Evolutionary conservation across 352 stramenopile species (phyloP).

Genomic region (Phytophthora sp.): DNA sequence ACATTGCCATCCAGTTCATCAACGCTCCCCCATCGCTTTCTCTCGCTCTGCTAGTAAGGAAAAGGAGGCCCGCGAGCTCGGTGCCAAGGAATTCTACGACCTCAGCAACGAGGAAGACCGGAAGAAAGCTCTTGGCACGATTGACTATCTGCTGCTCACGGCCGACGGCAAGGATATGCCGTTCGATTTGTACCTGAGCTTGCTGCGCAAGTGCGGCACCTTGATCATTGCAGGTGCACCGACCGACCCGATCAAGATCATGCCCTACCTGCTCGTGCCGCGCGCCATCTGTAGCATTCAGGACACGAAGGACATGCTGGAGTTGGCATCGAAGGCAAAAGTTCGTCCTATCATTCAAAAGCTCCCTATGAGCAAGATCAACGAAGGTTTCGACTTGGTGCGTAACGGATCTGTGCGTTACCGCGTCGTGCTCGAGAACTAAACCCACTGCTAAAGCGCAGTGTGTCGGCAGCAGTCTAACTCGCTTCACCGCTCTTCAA

Average conservation of each 20-base stretch:
- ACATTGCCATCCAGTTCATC: constrained; percentile 63
- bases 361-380: no score
- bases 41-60: background rate
- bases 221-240: background rate
- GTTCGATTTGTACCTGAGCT: background rate
- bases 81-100: constrained; percentile 61
- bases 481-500: no score
- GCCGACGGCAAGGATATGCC: background rate
- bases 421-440: background rate
- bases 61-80: constrained; percentile 35
- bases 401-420: background rate
- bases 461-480: no score
- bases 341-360: background rate
- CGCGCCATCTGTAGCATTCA: background rate
- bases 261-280: background rate
- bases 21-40: constrained; percentile 48
- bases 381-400: no score
- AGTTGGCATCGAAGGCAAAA: background rate
- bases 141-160: background rate
- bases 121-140: constrained; percentile 1
- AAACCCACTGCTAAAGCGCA: no score
- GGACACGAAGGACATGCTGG: background rate
- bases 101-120: constrained; percentile 32
- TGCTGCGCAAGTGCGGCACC: background rate
- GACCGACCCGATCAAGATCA: background rate